phyloP scores from a whole-genome alignment of 2,329 filamentous ascomycete species.

The Beauveria medogensis region DNA sequence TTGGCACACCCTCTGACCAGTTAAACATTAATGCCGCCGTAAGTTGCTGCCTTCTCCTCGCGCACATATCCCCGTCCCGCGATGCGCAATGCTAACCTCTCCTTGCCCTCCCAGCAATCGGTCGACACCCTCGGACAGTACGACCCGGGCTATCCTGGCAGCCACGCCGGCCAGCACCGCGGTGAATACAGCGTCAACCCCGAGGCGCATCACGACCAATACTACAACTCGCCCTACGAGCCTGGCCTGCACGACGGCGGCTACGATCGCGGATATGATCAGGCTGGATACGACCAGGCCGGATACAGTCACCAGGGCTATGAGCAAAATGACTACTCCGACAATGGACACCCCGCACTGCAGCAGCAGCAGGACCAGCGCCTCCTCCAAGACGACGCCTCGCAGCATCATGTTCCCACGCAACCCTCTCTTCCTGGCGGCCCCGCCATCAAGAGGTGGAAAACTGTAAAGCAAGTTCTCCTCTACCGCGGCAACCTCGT shows the following conservation, averaged over 20 bases:
- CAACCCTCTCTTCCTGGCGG: slow-evolving; percentile 42
- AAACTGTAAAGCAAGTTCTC: slow-evolving; percentile 98
- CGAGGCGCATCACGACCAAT: slow-evolving; percentile 57
- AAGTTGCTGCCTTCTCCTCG: slow-evolving; percentile 28
- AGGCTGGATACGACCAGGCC: slow-evolving; percentile 25
- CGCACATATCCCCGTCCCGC: background rate
- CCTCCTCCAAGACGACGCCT: slow-evolving; percentile 37
- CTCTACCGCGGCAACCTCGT: slow-evolving; percentile 95
- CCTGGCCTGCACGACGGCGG: slow-evolving; percentile 54
- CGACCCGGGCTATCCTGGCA: background rate
- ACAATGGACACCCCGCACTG: slow-evolving; percentile 69
- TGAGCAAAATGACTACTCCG: slow-evolving; percentile 49
- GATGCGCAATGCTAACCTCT: background rate
- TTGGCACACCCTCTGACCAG: slow-evolving; percentile 61
- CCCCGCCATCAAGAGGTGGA: slow-evolving; percentile 71
- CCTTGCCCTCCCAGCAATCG: slow-evolving; percentile 35
- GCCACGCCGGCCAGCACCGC: slow-evolving; percentile 21
- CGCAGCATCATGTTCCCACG: slow-evolving; percentile 22
- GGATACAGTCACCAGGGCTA: slow-evolving; percentile 8
- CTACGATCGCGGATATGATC: background rate
- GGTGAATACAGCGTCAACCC: slow-evolving; percentile 38
- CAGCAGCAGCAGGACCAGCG: slow-evolving; percentile 50
- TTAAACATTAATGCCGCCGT: slow-evolving; percentile 80
- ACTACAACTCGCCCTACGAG: slow-evolving; percentile 77
- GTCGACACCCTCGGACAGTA: slow-evolving; percentile 28